Evolutionary conservation across 805 yeast genomes (phyloP), one percentile per base, ranked within the genome.

Genomic region (Starmerella roubikii): DNA sequence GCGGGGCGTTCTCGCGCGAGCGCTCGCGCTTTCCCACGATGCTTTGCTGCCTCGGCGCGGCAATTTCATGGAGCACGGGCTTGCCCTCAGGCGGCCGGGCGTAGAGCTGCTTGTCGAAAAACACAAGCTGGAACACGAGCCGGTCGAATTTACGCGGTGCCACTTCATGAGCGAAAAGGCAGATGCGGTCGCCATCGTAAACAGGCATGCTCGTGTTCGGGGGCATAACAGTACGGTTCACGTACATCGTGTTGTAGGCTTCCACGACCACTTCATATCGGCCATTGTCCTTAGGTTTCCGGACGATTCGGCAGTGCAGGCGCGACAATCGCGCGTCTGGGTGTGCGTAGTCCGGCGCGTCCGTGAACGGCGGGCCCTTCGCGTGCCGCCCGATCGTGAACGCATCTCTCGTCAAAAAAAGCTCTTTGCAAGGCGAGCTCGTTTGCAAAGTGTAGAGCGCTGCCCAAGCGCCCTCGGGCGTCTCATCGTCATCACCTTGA

Each of bases 301-400:
- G 42, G 52, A 78, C 51, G 12, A 88, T 63, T 23, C 75, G 61
- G 56, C 95, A 85, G 58, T 91, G 97, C 1, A 77, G 66, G 47
- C 84, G 81, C 2, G 96, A 86, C 50, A 88, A 69, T 33, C 95
- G 61, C 49, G 69, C 78, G 48, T 86, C 95, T 24, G 69, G 62
- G 15, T 82, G 70, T 31, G 64, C 64, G 25, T 72, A 67, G 53
- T 80, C 71, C 24, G 48, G 46, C n/a, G 32, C 22, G 8, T 41
- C 71, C 18, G 71, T 38, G 24, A 22, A 22, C 9, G 33, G 39
- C 26, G 35, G 34, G 12, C 20, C 21, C 10, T 45, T 32, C 17
- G 38, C 41, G n/a, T 34, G 15, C 13, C 97, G 64, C 1, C 98
- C 97, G 39, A 88, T 68, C 40, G 76, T 67, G 54, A 74, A 77